A percentile compares a stretch with the other conserved stretches of the same genome.
Conservation (phyloP, 1,284 basidiomycete genomes). For the Leccinum fuscescens region DNA sequence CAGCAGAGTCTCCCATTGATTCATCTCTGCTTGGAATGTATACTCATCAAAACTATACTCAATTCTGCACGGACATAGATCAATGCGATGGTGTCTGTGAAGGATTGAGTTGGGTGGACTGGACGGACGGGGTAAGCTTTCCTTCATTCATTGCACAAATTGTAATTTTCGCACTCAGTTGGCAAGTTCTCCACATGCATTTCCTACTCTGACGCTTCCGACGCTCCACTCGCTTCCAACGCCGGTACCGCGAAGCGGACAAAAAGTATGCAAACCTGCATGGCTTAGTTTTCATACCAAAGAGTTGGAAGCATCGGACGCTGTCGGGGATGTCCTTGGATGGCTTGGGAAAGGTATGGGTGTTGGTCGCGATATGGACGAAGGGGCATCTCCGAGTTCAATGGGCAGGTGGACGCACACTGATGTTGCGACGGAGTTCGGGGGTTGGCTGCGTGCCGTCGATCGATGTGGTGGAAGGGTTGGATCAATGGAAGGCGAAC, state of each 20-base stretch:
- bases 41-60: conserved; percentile 85
- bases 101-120: conserved; percentile 79
- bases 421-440: conserved; percentile 58
- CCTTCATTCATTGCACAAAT: background rate
- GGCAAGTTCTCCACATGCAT: conserved; percentile 76
- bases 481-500: conserved; percentile 24
- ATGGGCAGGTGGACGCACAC: conserved; percentile 52
- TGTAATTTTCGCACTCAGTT: conserved; percentile 53
- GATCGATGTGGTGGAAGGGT: conserved; percentile 11
- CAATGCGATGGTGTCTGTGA: conserved; percentile 74
- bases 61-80: conserved; percentile 79
- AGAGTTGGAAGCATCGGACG: conserved; percentile 57
- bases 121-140: conserved; percentile 64
- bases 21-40: conserved; percentile 86
- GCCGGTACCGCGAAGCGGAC: conserved; percentile 75
- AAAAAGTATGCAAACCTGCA: conserved; percentile 77
- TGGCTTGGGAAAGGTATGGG: conserved; percentile 47
- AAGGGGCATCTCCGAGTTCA: conserved; percentile 24
- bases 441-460: conserved; percentile 55
- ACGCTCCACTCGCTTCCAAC: conserved; percentile 79
- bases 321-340: conserved; percentile 50
- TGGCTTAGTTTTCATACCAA: conserved; percentile 62
- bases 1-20: conserved; percentile 88
- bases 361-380: conserved; percentile 15
- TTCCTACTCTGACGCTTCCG: conserved; percentile 74